These are phyloP conservation scores for Zizania palustris DNA, from an alignment of 202 grass and related monocot species.

Conservation along the genomic window DNA sequence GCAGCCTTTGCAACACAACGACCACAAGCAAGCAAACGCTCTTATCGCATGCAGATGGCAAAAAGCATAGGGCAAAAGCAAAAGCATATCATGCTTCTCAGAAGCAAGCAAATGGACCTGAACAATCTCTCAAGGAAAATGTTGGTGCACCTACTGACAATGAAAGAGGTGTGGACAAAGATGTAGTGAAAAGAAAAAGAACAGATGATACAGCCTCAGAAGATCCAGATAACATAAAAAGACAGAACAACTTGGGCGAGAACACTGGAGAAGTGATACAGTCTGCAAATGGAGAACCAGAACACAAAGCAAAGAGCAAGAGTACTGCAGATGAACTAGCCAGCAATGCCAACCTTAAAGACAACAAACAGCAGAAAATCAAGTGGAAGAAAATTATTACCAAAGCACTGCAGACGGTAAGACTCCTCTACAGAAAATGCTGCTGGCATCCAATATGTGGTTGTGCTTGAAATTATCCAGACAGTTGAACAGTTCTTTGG, in stretches of 20 bases:
- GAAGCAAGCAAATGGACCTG: conserved; percentile 53
- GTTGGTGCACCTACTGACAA: conserved; percentile 42
- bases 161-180: conserved; percentile 42
- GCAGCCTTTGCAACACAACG: conserved; percentile 89
- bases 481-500: neutral
- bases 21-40: conserved; percentile 92
- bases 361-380: conserved; percentile 55
- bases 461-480: neutral
- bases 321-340: conserved; percentile 32
- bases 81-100: conserved; percentile 83
- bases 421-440: conserved; percentile 1
- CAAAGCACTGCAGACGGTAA: conserved; percentile 64
- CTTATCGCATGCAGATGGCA: conserved; percentile 82
- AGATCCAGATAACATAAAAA: conserved; percentile 41
- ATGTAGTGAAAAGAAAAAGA: conserved; percentile 71
- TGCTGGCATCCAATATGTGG: neutral
- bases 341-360: conserved; percentile 35
- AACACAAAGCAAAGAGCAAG: conserved; percentile 55
- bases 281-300: conserved; percentile 42
- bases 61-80: conserved; percentile 95
- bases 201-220: conserved; percentile 36
- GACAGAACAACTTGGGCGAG: conserved; percentile 10
- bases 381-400: conserved; percentile 94
- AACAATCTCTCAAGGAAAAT: conserved; percentile 47
- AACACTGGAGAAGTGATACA: conserved; percentile 51